Evolutionary conservation across 768 basidiomycete genomes (phyloP).

Genomic region (Boletus rubropictus): DNA sequence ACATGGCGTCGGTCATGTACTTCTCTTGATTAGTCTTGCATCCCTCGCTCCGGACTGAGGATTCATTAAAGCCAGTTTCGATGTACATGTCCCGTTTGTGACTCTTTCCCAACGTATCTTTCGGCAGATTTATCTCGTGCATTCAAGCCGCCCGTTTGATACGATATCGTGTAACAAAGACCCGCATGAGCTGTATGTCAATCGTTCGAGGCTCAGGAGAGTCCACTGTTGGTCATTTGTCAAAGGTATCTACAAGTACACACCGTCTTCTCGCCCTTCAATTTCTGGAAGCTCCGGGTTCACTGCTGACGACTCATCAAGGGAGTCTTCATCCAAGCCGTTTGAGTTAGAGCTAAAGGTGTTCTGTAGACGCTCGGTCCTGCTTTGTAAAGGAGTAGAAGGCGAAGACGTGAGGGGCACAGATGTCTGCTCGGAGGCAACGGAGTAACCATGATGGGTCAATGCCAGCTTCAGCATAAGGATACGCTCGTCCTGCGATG

Average conservation of each 20-base stretch:
- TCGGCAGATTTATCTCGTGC: background rate
- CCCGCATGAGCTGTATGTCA: background rate
- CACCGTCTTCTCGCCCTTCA: slow-evolving; percentile 13
- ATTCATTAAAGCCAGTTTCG: background rate
- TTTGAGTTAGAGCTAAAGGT: slow-evolving; percentile 9
- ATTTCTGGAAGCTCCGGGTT: background rate
- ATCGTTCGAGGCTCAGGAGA: background rate
- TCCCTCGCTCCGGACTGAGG: background rate
- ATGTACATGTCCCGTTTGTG: background rate
- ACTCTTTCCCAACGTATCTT: background rate
- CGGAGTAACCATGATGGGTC: slow-evolving; percentile 49
- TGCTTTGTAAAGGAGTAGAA: background rate
- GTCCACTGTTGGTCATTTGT: background rate
- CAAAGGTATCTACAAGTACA: slow-evolving; percentile 24
- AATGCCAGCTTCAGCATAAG: slow-evolving; percentile 62
- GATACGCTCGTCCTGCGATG: slow-evolving; percentile 74
- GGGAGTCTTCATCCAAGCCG: slow-evolving; percentile 9
- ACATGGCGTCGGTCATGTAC: slow-evolving; percentile 52
- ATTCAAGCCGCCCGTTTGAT: background rate
- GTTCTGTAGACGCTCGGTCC: slow-evolving; percentile 2
- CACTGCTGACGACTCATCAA: background rate
- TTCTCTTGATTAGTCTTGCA: slow-evolving; percentile 36
- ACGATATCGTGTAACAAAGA: slow-evolving; percentile 1
- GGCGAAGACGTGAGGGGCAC: background rate
- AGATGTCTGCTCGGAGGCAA: slow-evolving; percentile 28